A percentile compares a stretch with the other conserved stretches of the same genome.
Conservation (phyloP, 805 yeast genomes). For the Myxozyma vanderwaltii region DNA sequence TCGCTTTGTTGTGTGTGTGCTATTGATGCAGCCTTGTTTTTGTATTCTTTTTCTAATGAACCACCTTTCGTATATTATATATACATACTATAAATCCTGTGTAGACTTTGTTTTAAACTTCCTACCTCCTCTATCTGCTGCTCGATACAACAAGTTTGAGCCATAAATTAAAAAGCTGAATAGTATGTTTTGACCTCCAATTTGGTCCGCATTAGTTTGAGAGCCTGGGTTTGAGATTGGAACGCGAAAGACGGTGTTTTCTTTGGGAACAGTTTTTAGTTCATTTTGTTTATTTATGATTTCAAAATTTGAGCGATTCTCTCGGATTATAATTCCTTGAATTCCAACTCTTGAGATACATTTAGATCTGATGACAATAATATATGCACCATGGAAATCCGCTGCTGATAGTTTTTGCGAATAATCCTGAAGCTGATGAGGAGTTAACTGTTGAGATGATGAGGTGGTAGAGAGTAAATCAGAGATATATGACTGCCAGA, state of each 20-base stretch:
- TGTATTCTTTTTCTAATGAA: neutral
- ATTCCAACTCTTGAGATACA: constrained; percentile 27
- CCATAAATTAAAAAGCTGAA: constrained; percentile 20
- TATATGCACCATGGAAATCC: constrained; percentile 29
- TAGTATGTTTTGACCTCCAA: neutral
- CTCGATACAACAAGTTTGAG: constrained; percentile 27
- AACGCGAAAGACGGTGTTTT: constrained; percentile 21
- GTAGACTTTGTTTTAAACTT: constrained; percentile 27
- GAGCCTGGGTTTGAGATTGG: neutral
- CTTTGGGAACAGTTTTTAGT: constrained; percentile 24
- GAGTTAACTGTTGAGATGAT: neutral
- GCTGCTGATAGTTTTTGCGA: constrained; percentile 27
- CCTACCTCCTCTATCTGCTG: constrained; percentile 32
- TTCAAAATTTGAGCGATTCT: constrained; percentile 16
- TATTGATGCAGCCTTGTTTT: neutral
- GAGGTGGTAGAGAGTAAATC: constrained; percentile 11
- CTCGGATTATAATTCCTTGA: constrained; percentile 24
- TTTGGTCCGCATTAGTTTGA: too few relatives aligned
- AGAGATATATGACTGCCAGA: constrained; percentile 28
- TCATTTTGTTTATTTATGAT: constrained; percentile 14
- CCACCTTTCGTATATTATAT: too few relatives aligned
- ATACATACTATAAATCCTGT: neutral
- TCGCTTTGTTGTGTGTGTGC: too few relatives aligned
- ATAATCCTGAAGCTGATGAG: constrained; percentile 10
- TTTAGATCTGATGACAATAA: constrained; percentile 10